Evolutionary conservation across 352 stramenopile genomes (phyloP).

Genomic region (Globisporangium canariense): DNA sequence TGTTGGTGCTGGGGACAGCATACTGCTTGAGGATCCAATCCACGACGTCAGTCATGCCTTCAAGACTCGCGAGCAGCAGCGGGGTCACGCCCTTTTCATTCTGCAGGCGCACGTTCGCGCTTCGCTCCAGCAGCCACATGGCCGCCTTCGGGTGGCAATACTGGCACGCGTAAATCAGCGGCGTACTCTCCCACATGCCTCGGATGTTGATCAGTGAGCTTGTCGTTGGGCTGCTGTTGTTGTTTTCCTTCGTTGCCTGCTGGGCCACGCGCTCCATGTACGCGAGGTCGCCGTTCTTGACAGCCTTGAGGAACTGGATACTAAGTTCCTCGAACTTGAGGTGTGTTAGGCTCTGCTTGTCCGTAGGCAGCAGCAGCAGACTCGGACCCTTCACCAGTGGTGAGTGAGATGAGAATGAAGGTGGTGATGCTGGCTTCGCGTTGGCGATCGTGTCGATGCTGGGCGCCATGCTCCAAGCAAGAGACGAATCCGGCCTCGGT

Average conservation of each 20-base stretch:
- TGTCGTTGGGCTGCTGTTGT: background rate
- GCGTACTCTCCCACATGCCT: slow-evolving; percentile 84
- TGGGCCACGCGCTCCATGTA: slow-evolving; percentile 26
- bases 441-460: slow-evolving; percentile 12
- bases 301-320: slow-evolving; percentile 63
- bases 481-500: background rate
- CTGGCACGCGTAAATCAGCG: slow-evolving; percentile 70
- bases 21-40: slow-evolving; percentile 32
- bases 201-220: slow-evolving; percentile 48
- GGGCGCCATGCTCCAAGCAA: slow-evolving; percentile 4
- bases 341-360: slow-evolving; percentile 17
- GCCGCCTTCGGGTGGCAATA: slow-evolving; percentile 55
- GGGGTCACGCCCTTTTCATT: slow-evolving; percentile 77
- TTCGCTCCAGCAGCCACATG: slow-evolving; percentile 50
- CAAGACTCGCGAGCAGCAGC: slow-evolving; percentile 65
- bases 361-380: slow-evolving; percentile 1
- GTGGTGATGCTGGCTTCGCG: background rate
- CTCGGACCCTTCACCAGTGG: slow-evolving; percentile 4
- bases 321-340: slow-evolving; percentile 42
- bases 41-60: slow-evolving; percentile 50
- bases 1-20: background rate
- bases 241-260: slow-evolving; percentile 8
- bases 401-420: background rate
- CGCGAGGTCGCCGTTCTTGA: slow-evolving; percentile 51
- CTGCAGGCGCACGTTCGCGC: slow-evolving; percentile 34